Conservation (phyloP, 2,329 filamentous ascomycete genomes). For the Colletotrichum graminicola region DNA sequence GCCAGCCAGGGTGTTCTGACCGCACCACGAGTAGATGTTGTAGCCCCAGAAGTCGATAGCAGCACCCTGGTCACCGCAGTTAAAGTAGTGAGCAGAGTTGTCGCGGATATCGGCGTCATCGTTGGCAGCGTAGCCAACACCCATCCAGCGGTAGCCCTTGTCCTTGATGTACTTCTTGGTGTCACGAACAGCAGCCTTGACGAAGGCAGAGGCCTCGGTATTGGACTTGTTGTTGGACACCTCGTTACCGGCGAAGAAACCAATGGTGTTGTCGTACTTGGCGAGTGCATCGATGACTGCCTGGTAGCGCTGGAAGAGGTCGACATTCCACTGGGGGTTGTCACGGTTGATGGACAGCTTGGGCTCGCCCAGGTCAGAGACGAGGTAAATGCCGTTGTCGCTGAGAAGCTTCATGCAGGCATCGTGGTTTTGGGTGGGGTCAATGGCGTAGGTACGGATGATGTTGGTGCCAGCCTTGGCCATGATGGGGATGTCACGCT, state of each 20-base stretch:
- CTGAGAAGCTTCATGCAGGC: slow-evolving; percentile 87
- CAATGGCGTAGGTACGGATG: slow-evolving; percentile 94
- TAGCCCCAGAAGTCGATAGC: slow-evolving; percentile 98
- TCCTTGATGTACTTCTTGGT: slow-evolving; percentile 92
- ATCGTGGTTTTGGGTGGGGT: slow-evolving; percentile 82
- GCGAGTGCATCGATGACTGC: slow-evolving; percentile 83
- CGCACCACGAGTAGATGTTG: slow-evolving; percentile 99
- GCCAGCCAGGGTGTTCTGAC: slow-evolving; percentile 78
- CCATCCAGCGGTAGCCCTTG: slow-evolving; percentile 81
- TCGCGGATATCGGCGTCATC: slow-evolving; percentile 87
- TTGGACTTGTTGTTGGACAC: slow-evolving; percentile 91
- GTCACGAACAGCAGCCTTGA: slow-evolving; percentile 97
- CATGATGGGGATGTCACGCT: slow-evolving; percentile 87
- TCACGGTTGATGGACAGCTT: slow-evolving; percentile 86
- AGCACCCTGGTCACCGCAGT: slow-evolving; percentile 77
- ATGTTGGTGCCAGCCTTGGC: slow-evolving; percentile 86
- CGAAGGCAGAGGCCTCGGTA: slow-evolving; percentile 90
- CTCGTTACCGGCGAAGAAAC: slow-evolving; percentile 99
- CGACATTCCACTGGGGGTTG: slow-evolving; percentile 81
- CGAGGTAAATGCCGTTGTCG: slow-evolving; percentile 91
- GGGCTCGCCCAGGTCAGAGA: slow-evolving; percentile 91
- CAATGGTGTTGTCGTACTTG: slow-evolving; percentile 90
- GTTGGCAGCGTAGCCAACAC: slow-evolving; percentile 96
- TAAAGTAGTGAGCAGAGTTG: slow-evolving; percentile 91
- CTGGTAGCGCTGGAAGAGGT: slow-evolving; percentile 84